Evolutionary conservation across 345 rosid genomes (phyloP).

Genomic region (Ricinus communis): DNA sequence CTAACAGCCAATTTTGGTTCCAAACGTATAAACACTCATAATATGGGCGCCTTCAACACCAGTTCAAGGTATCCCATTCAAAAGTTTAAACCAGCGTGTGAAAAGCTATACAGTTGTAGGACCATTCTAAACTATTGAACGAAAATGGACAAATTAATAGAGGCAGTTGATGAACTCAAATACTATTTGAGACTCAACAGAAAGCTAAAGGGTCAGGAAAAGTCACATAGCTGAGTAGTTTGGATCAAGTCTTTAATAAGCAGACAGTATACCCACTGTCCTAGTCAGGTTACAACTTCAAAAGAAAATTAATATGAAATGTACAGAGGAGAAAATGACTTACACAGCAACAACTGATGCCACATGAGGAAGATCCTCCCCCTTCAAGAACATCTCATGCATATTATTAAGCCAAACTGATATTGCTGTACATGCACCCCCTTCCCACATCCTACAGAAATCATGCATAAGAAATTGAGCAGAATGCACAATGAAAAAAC

Average conservation of each 20-base stretch:
- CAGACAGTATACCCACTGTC: not conserved
- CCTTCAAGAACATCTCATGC: slow-evolving; percentile 45
- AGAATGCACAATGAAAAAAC: slow-evolving; percentile 18
- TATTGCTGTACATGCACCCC: slow-evolving; percentile 68
- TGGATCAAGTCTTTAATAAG: not conserved
- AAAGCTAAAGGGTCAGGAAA: not conserved
- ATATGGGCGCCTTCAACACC: not conserved
- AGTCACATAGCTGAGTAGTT: not conserved
- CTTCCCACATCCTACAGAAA: slow-evolving; percentile 85
- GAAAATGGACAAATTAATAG: not conserved
- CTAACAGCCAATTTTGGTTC: not conserved
- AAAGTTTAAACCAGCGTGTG: not conserved
- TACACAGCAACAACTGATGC: slow-evolving; percentile 82
- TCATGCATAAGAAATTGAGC: slow-evolving; percentile 22
- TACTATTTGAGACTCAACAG: not conserved
- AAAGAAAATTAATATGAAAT: not conserved
- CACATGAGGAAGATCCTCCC: slow-evolving; percentile 78
- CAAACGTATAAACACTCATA: not conserved
- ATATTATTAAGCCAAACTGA: slow-evolving; percentile 79
- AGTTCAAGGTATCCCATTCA: not conserved
- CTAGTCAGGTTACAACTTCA: not conserved
- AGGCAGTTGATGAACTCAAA: not conserved
- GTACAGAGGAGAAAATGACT: slow-evolving; percentile 34
- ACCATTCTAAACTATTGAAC: not conserved
- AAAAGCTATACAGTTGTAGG: too few relatives aligned